These are phyloP conservation scores for Coemansia sp. DNA, from an alignment of 192 early-diverging fungal species.

Conservation along the genomic window DNA sequence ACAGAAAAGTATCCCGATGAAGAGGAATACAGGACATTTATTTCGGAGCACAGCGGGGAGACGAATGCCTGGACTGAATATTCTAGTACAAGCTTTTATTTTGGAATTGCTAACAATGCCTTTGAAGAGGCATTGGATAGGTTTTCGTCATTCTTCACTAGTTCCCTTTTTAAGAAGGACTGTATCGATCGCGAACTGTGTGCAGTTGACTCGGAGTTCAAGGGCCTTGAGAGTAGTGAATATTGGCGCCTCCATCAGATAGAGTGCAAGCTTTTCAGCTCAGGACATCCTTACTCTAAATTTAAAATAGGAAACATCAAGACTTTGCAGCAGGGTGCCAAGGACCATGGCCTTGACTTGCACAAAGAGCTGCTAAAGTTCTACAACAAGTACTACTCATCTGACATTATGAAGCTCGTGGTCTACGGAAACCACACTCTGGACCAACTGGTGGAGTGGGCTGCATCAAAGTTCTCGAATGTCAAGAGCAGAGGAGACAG, in stretches of 20 bases:
- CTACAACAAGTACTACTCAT: conserved; percentile 82
- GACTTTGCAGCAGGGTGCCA: conserved; percentile 63
- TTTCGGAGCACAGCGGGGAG: conserved; percentile 23
- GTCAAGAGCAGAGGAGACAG: conserved; percentile 74
- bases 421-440: conserved; percentile 79
- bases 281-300: conserved; percentile 72
- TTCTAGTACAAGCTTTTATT: background rate
- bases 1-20: conserved; percentile 70
- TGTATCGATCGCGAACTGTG: conserved; percentile 85
- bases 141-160: conserved; percentile 84
- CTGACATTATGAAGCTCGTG: conserved; percentile 90
- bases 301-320: conserved; percentile 87
- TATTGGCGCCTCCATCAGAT: background rate
- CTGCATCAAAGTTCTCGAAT: conserved; percentile 74
- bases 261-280: conserved; percentile 29
- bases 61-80: conserved; percentile 34
- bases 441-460: conserved; percentile 76
- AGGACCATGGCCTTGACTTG: conserved; percentile 65
- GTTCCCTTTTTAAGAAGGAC: conserved; percentile 77
- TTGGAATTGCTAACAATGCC: conserved; percentile 32
- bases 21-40: conserved; percentile 59
- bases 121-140: conserved; percentile 65
- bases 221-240: conserved; percentile 78
- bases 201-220: conserved; percentile 93
- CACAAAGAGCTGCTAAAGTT: conserved; percentile 80